A percentile compares a stretch with the other conserved stretches of the same genome.
phyloP scores from a whole-genome alignment of 1,284 basidiomycete genomes.

The Ceratobasidium sp. region DNA sequence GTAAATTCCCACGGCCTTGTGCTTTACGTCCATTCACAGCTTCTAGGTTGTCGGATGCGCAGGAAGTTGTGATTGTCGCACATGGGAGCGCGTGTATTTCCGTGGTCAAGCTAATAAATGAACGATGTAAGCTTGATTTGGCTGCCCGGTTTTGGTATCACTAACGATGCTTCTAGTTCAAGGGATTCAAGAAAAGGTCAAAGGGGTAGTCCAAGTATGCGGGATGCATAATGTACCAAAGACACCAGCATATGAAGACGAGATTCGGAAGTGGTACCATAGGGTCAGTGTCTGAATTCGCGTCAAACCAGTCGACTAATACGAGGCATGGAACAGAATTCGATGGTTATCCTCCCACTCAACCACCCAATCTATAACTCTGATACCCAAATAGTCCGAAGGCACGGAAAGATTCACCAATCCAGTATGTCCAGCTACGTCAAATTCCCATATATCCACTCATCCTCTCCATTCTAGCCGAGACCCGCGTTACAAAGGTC shows the following conservation, averaged over 20 bases:
- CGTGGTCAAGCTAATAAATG: conserved; percentile 78
- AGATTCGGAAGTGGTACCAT: conserved; percentile 73
- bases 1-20: conserved; percentile 61
- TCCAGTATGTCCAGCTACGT: conserved; percentile 17
- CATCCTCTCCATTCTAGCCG: not conserved
- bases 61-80: conserved; percentile 84
- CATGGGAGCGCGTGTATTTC: conserved; percentile 86
- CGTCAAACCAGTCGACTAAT: not conserved
- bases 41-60: conserved; percentile 75
- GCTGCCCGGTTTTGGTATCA: not conserved
- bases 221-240: conserved; percentile 73
- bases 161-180: conserved; percentile 16
- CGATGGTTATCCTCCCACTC: conserved; percentile 72
- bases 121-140: conserved; percentile 68
- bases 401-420: conserved; percentile 70
- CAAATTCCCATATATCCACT: not conserved
- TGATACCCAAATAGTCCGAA: conserved; percentile 67
- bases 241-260: conserved; percentile 66
- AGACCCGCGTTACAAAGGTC: conserved; percentile 44
- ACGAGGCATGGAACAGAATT: conserved; percentile 64
- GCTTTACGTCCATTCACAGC: not conserved
- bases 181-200: conserved; percentile 71
- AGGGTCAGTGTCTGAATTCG: conserved; percentile 60
- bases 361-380: conserved; percentile 67
- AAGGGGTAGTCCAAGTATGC: conserved; percentile 81